Evolutionary conservation across 768 basidiomycete genomes (phyloP), one percentile per base, ranked within the genome.

Genomic region (Strobilomyces dryophilus): DNA sequence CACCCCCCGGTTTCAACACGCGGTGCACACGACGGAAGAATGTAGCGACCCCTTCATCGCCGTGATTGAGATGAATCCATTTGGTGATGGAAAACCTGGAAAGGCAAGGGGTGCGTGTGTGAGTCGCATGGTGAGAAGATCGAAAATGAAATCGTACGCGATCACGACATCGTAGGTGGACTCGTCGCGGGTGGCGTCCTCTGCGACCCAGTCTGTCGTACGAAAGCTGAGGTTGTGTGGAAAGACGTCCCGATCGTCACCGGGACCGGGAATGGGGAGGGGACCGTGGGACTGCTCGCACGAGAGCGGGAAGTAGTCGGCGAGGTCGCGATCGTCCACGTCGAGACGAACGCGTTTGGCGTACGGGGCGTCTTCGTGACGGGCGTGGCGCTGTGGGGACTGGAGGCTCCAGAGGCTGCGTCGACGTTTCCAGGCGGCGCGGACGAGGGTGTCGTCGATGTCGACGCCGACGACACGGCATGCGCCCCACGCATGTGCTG

Each of bases 61-160:
- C 87, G 11, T 76, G 74, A 58, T 93, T 85, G 10, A 95, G 74
- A 67, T 95, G 93, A 29, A 95, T 90, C 93, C 93, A 95, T 70
- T 94, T 95, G 0, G 92, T 82, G 41, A 95, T 71, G 0, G 92
- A 95, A 59, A 95, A 83, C 1, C 51, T 66, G 26, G 7, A 4
- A 17, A 32, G 15, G 32, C 18, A 11, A 15, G 20, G n/a, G 24
- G 12, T 8, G 31, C n/a, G 8, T 51, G 8, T 51, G 15, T 35
- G 20, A 32, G 24, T 20, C 8, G 39, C 26, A 7, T 11, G 8
- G 8, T 46, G 27, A 6, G 20, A 3, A 8, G 4, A 15, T 8
- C 2, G 21, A 32, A 29, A n/a, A 12, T 1, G 18, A 4, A 37
- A 20, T 8, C 51, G 56, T 61, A 94, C 93, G 84, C 93, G 34